A percentile compares a stretch with the other conserved stretches of the same genome.
Evolutionary conservation across 495 filamentous ascomycete species (phyloP).

Genomic region (Clavariopsis aquatica): DNA sequence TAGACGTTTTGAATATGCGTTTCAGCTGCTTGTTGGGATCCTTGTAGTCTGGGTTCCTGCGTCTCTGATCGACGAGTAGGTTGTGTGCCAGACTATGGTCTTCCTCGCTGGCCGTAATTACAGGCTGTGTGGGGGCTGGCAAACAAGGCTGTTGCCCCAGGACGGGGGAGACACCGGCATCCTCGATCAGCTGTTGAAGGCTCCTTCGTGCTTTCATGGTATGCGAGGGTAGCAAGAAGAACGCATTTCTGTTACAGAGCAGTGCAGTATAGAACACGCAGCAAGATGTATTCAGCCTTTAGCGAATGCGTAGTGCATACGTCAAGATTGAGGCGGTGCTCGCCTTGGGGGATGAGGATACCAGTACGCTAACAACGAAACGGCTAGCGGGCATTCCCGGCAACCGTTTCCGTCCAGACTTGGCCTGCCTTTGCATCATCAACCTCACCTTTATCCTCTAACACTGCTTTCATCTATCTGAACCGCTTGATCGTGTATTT

Average conservation of each 20-base stretch:
- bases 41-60: conserved; percentile 18
- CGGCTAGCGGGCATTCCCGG: neutral
- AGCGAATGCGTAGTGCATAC: conserved; percentile 1
- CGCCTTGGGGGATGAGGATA: neutral
- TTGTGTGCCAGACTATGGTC: conserved; percentile 18
- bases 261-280: neutral
- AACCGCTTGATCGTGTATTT: neutral
- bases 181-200: conserved; percentile 22
- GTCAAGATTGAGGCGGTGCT: conserved; percentile 20
- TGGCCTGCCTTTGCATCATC: neutral
- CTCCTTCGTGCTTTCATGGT: conserved; percentile 25
- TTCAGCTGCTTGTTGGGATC: conserved; percentile 32
- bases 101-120: conserved; percentile 19
- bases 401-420: neutral
- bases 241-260: neutral
- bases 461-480: neutral
- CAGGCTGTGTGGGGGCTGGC: conserved; percentile 26
- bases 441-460: neutral
- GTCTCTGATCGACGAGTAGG: conserved; percentile 27
- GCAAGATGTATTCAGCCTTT: neutral
- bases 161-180: conserved; percentile 27
- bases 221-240: neutral
- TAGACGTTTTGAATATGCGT: conserved; percentile 29
- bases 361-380: neutral
- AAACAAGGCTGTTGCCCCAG: conserved; percentile 28